These are phyloP conservation scores for Plasmodium vivax DNA, from an alignment of 169 alveolate species.

Conservation along the genomic window DNA sequence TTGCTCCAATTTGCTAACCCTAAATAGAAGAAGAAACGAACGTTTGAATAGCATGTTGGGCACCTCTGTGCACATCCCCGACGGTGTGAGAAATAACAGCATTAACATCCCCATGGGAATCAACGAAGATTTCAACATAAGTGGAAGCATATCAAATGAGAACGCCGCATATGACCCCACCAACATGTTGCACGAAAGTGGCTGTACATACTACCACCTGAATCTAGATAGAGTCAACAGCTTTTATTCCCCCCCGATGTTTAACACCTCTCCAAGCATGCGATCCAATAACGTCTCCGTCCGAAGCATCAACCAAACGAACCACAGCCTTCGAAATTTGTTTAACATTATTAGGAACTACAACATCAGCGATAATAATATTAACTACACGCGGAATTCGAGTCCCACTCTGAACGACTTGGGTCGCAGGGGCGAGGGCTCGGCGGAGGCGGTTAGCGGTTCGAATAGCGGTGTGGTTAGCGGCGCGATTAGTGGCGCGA, in stretches of 20 bases:
- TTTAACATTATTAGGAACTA: constrained; percentile 62
- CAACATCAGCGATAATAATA: constrained; percentile 46
- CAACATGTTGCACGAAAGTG: background rate
- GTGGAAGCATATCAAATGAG: background rate
- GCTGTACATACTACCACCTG: constrained; percentile 16
- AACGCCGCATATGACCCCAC: constrained; percentile 2
- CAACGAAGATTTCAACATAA: constrained; percentile 3
- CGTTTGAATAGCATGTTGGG: background rate
- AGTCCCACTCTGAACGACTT: background rate
- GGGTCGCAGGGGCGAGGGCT: background rate
- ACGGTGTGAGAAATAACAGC: constrained; percentile 25
- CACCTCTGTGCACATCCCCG: constrained; percentile 11
- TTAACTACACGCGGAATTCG: background rate
- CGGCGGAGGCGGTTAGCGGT: background rate
- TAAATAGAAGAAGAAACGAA: constrained; percentile 24
- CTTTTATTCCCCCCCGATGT: background rate
- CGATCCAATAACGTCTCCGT: background rate
- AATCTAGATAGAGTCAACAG: constrained; percentile 36
- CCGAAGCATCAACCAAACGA: constrained; percentile 7
- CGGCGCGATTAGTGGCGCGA: too few species aligned
- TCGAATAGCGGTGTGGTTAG: too few species aligned
- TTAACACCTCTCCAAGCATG: constrained; percentile 4
- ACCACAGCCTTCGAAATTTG: constrained; percentile 47
- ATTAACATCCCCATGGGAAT: background rate
- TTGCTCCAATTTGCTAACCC: constrained; percentile 22